Base-by-base conservation (phyloP, 768 basidiomycete species). In the Agaricus bisporus region DNA sequence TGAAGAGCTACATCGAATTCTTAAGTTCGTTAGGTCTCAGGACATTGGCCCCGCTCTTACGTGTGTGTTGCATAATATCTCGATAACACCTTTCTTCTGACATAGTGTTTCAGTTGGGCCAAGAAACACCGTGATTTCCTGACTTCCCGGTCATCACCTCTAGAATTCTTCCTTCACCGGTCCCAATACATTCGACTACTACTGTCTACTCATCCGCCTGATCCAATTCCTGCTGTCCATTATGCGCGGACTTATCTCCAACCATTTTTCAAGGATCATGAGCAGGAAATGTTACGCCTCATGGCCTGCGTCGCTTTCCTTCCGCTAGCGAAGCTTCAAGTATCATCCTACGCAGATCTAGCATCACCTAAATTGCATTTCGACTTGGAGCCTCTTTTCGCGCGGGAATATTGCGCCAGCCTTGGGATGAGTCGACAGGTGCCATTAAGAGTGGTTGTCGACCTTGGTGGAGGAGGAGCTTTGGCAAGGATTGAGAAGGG, bases 401-500 rank as follows among this genome's bases (percentile, higher is more conserved):
- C 88, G 20, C 85, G 85, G 58, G 94, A 95, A 63, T 99, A 88
- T 61, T 94, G 95, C 61, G 83, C 87, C 11, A 84, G 79, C 59
- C 70, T 95, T 15, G 90, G 89, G 3, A 88, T 95, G 86, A 90
- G 95, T 59, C 78, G 86, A 54, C 91, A 95, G 60, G 82, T 90
- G 11, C 91, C 94, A 1, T 74, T 99, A 41, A 78, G 85, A 38
- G 91, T 97, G 3, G 86, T 95, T 3, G 91, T 91, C 3, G 94
- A 95, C 60, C 86, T 98, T 48, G 97, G 95, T 1, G 91, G 89
- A 0, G 88, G 91, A 4, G 93, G 95, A 2, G 94, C 95, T 0
- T 68, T 98, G 53, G 86, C 88, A 5, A 82, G 88, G 62, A 95
- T 98, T 41, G 92, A 95, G 71, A 98, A 98, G 67, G 95, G 92